Conservation (phyloP, 768 basidiomycete genomes). For the Podaxis carcinomalis region DNA sequence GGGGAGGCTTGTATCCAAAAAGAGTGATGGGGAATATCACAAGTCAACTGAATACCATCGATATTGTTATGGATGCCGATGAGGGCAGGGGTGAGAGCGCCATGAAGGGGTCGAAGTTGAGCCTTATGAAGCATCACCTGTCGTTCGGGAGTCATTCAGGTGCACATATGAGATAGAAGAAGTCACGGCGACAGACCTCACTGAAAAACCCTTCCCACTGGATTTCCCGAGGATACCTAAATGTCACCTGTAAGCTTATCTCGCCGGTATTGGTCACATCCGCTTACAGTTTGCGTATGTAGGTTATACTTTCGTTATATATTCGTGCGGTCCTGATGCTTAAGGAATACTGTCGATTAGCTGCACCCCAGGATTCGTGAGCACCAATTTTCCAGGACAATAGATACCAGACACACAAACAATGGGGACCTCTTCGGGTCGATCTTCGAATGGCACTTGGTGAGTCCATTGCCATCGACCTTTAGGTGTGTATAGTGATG, state of each 20-base stretch:
- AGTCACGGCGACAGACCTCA: not conserved
- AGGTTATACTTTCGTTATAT: constrained; percentile 5
- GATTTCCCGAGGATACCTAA: constrained; percentile 9
- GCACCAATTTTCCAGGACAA: too few species aligned
- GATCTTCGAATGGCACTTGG: constrained; percentile 1
- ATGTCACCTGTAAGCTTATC: not conserved
- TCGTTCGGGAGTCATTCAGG: constrained; percentile 31
- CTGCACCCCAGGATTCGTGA: not conserved
- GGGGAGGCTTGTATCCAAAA: constrained; percentile 62
- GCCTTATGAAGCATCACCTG: constrained; percentile 51
- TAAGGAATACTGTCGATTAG: not conserved
- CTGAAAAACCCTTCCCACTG: constrained; percentile 8
- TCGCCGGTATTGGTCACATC: not conserved
- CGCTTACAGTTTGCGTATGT: constrained; percentile 9
- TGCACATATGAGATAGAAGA: not conserved
- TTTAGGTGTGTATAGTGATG: not conserved
- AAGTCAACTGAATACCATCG: constrained; percentile 36
- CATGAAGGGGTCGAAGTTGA: constrained; percentile 49
- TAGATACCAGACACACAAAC: not conserved
- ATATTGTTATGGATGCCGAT: constrained; percentile 43
- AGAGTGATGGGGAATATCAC: constrained; percentile 51
- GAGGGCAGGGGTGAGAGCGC: constrained; percentile 45
- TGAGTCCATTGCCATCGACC: constrained; percentile 7
- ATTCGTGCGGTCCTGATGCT: not conserved
- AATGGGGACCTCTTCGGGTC: not conserved